A percentile compares a stretch with the other conserved stretches of the same genome.
Evolutionary conservation across 1,284 basidiomycete genomes (phyloP).

Genomic region (Austropuccinia psidii): DNA sequence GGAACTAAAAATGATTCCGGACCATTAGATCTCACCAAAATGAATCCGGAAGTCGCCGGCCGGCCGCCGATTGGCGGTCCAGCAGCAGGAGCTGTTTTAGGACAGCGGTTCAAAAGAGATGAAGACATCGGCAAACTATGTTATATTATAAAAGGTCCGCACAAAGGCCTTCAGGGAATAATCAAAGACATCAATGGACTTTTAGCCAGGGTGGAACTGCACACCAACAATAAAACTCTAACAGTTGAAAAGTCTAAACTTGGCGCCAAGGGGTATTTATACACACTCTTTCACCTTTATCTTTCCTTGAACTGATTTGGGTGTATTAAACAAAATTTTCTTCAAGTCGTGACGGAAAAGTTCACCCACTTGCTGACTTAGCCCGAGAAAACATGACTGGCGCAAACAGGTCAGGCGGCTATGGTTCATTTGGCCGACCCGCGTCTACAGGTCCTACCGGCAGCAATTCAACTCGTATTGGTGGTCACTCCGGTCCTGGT

Average conservation of each 20-base stretch:
- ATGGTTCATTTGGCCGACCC: conserved; percentile 39
- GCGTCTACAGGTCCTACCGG: conserved; percentile 39
- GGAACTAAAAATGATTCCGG: conserved; percentile 54
- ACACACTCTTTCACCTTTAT: background rate
- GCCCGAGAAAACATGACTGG: conserved; percentile 40
- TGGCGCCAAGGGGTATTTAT: conserved; percentile 65
- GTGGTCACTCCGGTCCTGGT: conserved; percentile 36
- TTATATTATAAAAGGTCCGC: conserved; percentile 73
- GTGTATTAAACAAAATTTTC: background rate
- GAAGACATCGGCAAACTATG: conserved; percentile 73
- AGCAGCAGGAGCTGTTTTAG: conserved; percentile 66
- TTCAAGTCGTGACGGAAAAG: conserved; percentile 47
- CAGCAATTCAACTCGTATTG: conserved; percentile 36
- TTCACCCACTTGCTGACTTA: conserved; percentile 51
- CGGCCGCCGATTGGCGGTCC: conserved; percentile 50
- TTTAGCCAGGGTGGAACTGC: conserved; percentile 80
- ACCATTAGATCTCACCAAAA: conserved; percentile 74
- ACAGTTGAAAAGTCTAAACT: conserved; percentile 75
- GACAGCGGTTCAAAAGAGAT: conserved; percentile 67
- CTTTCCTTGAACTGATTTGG: background rate
- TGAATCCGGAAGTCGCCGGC: conserved; percentile 69
- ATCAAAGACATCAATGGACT: conserved; percentile 92
- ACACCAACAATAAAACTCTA: conserved; percentile 81
- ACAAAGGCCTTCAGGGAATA: conserved; percentile 83
- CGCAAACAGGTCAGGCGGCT: conserved; percentile 42